Evolutionary conservation across 2,329 filamentous ascomycete genomes (phyloP).

Genomic region (Tolypocladium inflatum): DNA sequence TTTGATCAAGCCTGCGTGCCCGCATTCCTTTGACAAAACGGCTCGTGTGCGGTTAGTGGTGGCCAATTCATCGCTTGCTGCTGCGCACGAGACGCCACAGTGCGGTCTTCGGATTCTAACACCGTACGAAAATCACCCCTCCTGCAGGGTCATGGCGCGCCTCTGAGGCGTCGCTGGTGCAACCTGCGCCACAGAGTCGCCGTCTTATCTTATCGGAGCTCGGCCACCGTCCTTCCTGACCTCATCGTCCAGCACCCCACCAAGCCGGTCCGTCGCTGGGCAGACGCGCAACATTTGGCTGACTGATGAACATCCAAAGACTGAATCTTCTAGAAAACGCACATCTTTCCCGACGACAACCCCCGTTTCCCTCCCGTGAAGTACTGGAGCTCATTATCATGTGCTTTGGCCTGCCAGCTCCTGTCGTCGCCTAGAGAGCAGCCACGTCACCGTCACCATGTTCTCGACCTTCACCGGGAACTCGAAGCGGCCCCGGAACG

Average conservation of each 20-base stretch:
- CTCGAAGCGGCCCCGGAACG: conserved; percentile 77
- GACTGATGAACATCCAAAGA: not conserved
- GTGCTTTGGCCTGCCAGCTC: not conserved
- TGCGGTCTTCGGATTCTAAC: not conserved
- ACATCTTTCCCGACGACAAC: not conserved
- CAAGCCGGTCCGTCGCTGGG: not conserved
- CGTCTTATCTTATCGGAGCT: conserved; percentile 8
- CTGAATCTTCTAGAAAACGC: conserved; percentile 9
- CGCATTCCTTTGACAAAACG: not conserved
- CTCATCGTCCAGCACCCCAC: conserved; percentile 1
- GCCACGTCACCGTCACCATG: conserved; percentile 42
- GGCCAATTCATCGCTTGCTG: not conserved
- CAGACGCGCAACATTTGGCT: not conserved
- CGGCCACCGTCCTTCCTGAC: not conserved
- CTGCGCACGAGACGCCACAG: not conserved
- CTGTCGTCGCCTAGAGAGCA: conserved; percentile 1
- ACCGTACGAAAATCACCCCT: not conserved
- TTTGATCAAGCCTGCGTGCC: not conserved
- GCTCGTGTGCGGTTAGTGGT: not conserved
- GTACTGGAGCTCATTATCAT: not conserved
- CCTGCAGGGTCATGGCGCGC: not conserved
- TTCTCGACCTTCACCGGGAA: conserved; percentile 86
- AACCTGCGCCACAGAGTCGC: not conserved
- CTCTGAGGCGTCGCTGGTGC: not conserved
- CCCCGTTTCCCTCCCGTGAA: not conserved